Percentiles rank a stretch among this genome's conserved stretches.
These are phyloP conservation scores for Dictyostelium intermedium DNA, from an alignment of 78 protist genomes.

Conservation along the genomic window DNA sequence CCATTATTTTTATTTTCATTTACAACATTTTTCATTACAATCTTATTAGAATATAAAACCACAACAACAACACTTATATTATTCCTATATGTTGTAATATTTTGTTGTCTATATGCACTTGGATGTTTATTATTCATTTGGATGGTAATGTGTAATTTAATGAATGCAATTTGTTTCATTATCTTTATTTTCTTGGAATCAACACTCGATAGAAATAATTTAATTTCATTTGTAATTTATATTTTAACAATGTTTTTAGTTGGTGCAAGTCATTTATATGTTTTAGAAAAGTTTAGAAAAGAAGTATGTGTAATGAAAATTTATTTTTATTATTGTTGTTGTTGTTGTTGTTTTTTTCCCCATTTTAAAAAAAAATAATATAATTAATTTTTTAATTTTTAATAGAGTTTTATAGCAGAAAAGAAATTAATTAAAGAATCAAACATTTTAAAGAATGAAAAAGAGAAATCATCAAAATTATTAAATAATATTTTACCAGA, in stretches of 20 bases:
- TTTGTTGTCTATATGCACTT: slow-evolving; percentile 52
- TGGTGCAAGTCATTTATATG: slow-evolving; percentile 66
- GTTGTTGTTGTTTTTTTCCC: background rate
- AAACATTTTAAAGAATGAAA: slow-evolving; percentile 30
- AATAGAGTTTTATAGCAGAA: slow-evolving; percentile 60
- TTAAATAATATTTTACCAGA: slow-evolving; percentile 60
- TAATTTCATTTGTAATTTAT: slow-evolving; percentile 43
- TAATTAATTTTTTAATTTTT: background rate
- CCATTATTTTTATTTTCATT: slow-evolving; percentile 67
- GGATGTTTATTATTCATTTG: slow-evolving; percentile 66
- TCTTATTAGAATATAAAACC: slow-evolving; percentile 41
- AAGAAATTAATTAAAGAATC: slow-evolving; percentile 41
- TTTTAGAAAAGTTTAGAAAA: slow-evolving; percentile 76
- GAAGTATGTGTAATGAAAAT: slow-evolving; percentile 45
- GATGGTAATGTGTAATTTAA: slow-evolving; percentile 60
- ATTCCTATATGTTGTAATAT: slow-evolving; percentile 41
- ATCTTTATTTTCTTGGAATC: slow-evolving; percentile 50
- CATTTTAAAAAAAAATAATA: background rate
- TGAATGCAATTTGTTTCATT: slow-evolving; percentile 47
- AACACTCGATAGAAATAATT: slow-evolving; percentile 12
- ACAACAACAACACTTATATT: slow-evolving; percentile 47
- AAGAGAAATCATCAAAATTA: slow-evolving; percentile 63
- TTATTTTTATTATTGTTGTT: background rate
- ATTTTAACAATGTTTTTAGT: slow-evolving; percentile 43
- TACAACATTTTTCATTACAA: slow-evolving; percentile 57